Conservation (phyloP, 495 filamentous ascomycete genomes). For the Podospora bellae-mahoneyi region DNA sequence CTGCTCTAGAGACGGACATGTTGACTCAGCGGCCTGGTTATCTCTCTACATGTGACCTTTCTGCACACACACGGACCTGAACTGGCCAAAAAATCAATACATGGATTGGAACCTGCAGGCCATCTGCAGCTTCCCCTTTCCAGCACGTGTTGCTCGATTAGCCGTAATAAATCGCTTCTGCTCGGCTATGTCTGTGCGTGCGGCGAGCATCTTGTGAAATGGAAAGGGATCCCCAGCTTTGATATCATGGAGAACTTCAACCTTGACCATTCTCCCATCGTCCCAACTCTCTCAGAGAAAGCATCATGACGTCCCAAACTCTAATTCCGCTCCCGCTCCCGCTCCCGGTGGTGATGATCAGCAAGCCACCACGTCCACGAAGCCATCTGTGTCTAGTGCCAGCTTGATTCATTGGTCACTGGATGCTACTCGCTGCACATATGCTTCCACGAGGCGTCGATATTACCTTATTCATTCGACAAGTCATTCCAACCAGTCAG, state of each 20-base stretch:
- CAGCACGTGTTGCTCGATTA: background rate
- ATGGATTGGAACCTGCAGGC: background rate
- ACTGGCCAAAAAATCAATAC: background rate
- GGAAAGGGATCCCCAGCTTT: background rate
- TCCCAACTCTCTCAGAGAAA: background rate
- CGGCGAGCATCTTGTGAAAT: background rate
- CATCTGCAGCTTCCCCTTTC: background rate
- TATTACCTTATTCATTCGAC: background rate
- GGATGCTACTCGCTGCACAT: background rate
- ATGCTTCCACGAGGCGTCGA: constrained; percentile 5
- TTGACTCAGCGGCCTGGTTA: background rate
- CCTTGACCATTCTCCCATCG: background rate
- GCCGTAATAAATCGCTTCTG: background rate
- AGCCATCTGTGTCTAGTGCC: no score
- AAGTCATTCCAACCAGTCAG: background rate
- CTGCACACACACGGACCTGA: no score
- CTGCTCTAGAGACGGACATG: no score
- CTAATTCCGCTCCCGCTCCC: background rate
- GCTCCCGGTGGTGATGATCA: no score
- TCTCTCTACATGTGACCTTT: background rate
- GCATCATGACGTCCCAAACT: background rate
- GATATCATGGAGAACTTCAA: background rate
- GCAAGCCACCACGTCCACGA: no score
- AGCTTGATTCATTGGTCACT: background rate
- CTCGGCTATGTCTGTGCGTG: background rate